Evolutionary conservation across 495 filamentous ascomycete genomes (phyloP).

Genomic region (Penicillium steckii): DNA sequence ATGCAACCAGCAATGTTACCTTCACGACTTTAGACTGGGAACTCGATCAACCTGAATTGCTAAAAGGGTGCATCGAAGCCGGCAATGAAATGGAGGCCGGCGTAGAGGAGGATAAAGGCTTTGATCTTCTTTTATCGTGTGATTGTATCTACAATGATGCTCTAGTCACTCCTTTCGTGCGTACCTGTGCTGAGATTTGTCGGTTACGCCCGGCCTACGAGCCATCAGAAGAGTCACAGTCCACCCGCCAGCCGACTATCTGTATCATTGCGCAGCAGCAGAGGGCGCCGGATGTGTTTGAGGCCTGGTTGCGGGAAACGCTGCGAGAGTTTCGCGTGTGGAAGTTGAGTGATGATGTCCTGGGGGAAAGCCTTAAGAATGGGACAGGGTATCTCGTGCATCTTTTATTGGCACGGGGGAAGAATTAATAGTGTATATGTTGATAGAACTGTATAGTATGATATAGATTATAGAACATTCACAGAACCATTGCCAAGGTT

Average conservation of each 20-base stretch:
- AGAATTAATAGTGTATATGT: background rate
- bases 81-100: constrained; percentile 2
- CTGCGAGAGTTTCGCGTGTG: constrained; percentile 65
- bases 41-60: constrained; percentile 29
- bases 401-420: constrained; percentile 31
- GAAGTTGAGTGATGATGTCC: constrained; percentile 65
- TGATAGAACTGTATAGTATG: background rate
- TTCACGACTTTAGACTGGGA: constrained; percentile 50
- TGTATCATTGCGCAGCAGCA: constrained; percentile 86
- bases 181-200: constrained; percentile 79
- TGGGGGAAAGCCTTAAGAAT: constrained; percentile 54
- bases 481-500: too few species aligned
- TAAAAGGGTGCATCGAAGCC: constrained; percentile 29
- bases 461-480: background rate
- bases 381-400: constrained; percentile 49
- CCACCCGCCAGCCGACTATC: constrained; percentile 46
- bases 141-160: constrained; percentile 91
- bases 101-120: constrained; percentile 30
- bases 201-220: constrained; percentile 43
- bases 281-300: constrained; percentile 79
- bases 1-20: constrained; percentile 29
- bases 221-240: constrained; percentile 4
- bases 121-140: constrained; percentile 72
- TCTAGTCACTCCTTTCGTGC: constrained; percentile 77
- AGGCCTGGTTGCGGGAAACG: constrained; percentile 73